These are phyloP conservation scores for Nyctanthes arbortristis DNA, from an alignment of 257 asterid genomes.

Conservation along the genomic window DNA sequence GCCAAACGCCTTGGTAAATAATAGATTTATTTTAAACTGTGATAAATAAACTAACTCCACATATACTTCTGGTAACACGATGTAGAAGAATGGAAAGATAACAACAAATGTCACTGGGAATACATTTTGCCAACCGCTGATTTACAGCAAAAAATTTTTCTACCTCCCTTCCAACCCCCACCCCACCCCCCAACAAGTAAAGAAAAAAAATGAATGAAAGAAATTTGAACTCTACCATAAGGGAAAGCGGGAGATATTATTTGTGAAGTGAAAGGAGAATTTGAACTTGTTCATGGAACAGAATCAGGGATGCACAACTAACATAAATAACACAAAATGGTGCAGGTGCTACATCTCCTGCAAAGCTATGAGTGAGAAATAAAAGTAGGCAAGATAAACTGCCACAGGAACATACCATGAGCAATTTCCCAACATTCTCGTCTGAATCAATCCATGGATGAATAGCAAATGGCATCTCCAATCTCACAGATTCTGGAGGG, in stretches of 20 bases:
- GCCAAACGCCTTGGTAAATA: neutral
- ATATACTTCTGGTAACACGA: neutral
- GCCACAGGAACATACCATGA: conserved; percentile 63
- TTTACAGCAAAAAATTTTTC: neutral
- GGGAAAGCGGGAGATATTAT: too few species aligned
- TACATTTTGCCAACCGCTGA: neutral
- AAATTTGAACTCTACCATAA: too few species aligned
- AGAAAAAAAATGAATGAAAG: too few species aligned
- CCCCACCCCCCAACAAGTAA: neutral
- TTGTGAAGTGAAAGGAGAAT: too few species aligned
- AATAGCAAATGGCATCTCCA: conserved; percentile 77
- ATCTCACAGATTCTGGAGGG: conserved; percentile 77
- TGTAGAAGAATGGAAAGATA: neutral
- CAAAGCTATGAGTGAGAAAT: too few species aligned
- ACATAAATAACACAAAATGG: neutral
- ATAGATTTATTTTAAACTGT: neutral
- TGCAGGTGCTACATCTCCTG: neutral
- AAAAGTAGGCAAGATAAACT: neutral
- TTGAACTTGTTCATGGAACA: too few species aligned
- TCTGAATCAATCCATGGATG: conserved; percentile 90
- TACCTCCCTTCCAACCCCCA: too few species aligned
- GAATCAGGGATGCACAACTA: too few species aligned
- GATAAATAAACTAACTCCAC: neutral
- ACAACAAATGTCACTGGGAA: neutral
- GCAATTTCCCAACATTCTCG: conserved; percentile 87